Percentiles rank a stretch among this genome's conserved stretches.
Conservation (phyloP, 2,329 filamentous ascomycete species). For the Sporothrix mexicana region DNA sequence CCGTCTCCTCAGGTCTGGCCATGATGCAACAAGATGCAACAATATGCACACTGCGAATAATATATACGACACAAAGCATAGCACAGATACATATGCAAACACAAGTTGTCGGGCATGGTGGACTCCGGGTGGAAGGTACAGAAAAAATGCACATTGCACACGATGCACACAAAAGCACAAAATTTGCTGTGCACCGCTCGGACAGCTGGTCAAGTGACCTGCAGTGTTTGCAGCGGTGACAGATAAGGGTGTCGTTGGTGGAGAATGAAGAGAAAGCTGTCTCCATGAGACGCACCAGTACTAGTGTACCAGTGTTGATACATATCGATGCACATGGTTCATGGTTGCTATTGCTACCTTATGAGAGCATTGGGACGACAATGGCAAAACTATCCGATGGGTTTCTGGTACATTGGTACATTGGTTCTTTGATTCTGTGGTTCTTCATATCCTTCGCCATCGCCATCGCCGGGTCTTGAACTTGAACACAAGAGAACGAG, state of each 20-base stretch:
- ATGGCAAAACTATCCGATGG: background rate
- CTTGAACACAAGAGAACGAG: too few relatives aligned
- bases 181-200: slow-evolving; percentile 15
- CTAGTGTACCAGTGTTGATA: slow-evolving; percentile 4
- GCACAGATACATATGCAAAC: background rate
- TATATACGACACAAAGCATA: too few relatives aligned
- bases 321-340: background rate
- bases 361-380: background rate
- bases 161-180: background rate
- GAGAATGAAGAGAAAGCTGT: too few relatives aligned
- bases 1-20: background rate
- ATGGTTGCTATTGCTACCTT: background rate
- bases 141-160: background rate
- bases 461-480: too few relatives aligned
- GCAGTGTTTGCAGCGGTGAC: background rate
- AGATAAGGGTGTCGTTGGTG: background rate
- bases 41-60: background rate
- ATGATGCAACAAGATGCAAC: background rate
- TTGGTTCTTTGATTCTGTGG: too few relatives aligned
- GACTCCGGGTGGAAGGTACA: background rate
- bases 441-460: too few relatives aligned
- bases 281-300: background rate
- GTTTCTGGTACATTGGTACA: background rate
- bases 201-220: slow-evolving; percentile 20
- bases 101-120: background rate